phyloP scores from a whole-genome alignment of 1,284 basidiomycete species.

The Ustilago shanxiensis region DNA sequence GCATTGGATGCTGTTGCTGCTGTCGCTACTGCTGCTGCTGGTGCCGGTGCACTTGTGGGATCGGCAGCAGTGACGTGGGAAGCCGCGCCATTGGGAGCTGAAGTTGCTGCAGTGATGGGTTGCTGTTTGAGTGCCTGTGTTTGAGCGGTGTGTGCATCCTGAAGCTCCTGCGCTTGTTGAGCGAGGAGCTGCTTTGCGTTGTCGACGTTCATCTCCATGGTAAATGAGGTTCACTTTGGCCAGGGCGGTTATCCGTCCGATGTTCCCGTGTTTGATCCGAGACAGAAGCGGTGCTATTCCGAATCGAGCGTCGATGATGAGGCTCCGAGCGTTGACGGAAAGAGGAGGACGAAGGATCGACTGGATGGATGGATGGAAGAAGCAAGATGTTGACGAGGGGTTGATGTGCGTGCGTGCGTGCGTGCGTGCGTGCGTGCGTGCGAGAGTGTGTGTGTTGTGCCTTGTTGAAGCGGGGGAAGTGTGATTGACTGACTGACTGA shows the following conservation, averaged over 20 bases:
- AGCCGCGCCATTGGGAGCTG: slow-evolving; percentile 16
- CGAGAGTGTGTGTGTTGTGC: no score
- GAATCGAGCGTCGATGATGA: neutral
- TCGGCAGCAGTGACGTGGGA: neutral
- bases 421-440: no score
- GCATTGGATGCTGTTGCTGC: neutral
- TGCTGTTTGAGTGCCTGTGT: slow-evolving; percentile 15
- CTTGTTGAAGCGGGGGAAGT: neutral
- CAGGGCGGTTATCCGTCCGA: neutral
- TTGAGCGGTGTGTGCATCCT: slow-evolving; percentile 23
- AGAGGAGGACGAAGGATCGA: neutral
- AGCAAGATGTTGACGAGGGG: neutral
- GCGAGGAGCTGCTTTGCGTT: slow-evolving; percentile 46
- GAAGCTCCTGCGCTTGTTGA: slow-evolving; percentile 36
- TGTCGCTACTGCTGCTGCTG: slow-evolving; percentile 4
- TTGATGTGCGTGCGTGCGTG: no score
- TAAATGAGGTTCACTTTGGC: neutral
- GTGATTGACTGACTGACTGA: no score
- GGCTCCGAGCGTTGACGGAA: neutral
- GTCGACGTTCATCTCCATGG: slow-evolving; percentile 54
- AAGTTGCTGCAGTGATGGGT: slow-evolving; percentile 23
- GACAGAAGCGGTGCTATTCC: neutral
- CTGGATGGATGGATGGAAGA: slow-evolving; percentile 5
- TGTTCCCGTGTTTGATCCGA: neutral
- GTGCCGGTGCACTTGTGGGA: no score